A percentile compares a stretch with the other conserved stretches of the same genome.
These are phyloP conservation scores for Fonsecaea erecta DNA, from an alignment of 2,329 filamentous ascomycete species.

Conservation along the genomic window DNA sequence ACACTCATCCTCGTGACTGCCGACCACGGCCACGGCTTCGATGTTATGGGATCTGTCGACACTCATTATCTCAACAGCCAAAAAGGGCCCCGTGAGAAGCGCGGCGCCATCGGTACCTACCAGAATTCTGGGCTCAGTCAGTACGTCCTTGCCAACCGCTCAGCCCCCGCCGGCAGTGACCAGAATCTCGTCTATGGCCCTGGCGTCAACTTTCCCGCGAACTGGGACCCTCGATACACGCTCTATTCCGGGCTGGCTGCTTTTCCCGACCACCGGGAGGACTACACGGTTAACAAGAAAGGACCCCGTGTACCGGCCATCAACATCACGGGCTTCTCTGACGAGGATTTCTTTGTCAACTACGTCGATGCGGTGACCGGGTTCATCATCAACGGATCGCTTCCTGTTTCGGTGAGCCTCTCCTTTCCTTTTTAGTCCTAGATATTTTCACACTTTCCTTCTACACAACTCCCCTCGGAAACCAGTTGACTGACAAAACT, in stretches of 20 bases:
- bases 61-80: conserved; percentile 71
- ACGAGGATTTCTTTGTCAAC: conserved; percentile 68
- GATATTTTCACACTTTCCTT: background rate
- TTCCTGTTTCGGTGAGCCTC: conserved; percentile 57
- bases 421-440: background rate
- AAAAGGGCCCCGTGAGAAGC: conserved; percentile 70
- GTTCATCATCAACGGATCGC: conserved; percentile 75
- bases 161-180: conserved; percentile 55
- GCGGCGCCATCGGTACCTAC: conserved; percentile 75
- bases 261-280: conserved; percentile 75
- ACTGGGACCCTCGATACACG: conserved; percentile 84
- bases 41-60: conserved; percentile 81
- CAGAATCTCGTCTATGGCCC: conserved; percentile 69
- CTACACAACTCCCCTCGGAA: background rate
- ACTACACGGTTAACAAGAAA: conserved; percentile 71
- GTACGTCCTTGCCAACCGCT: conserved; percentile 63
- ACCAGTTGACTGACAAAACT: background rate
- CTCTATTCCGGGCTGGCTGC: conserved; percentile 74
- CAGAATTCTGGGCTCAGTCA: conserved; percentile 73
- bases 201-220: conserved; percentile 75
- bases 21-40: conserved; percentile 90
- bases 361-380: conserved; percentile 68
- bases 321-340: conserved; percentile 56
- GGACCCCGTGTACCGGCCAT: conserved; percentile 67
- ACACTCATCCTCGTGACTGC: conserved; percentile 81